phyloP scores from a whole-genome alignment of 768 basidiomycete genomes.

The Steccherinum ochraceum region DNA sequence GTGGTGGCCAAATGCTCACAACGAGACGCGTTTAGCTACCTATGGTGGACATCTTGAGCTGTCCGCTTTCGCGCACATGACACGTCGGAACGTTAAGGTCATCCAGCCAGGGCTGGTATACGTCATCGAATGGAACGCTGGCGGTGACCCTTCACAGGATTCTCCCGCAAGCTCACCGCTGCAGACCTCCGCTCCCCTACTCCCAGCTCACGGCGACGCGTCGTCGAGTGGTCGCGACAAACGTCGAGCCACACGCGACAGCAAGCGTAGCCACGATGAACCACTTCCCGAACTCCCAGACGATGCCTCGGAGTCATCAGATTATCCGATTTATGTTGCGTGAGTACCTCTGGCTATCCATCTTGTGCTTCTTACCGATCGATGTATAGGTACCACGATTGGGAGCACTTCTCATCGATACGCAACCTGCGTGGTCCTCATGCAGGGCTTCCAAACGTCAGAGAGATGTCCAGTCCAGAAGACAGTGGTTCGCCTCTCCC shows the following conservation, averaged over 20 bases:
- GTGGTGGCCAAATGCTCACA: conserved; percentile 1
- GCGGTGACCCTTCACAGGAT: conserved; percentile 30
- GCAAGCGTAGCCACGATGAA: conserved; percentile 22
- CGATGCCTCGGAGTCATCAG: conserved; percentile 10
- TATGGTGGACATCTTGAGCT: conserved; percentile 93
- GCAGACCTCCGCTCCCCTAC: conserved; percentile 18
- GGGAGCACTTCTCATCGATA: conserved; percentile 95
- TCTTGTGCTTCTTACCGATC: conserved; percentile 10
- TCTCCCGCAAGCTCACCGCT: conserved; percentile 15
- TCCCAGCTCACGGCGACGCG: conserved; percentile 20
- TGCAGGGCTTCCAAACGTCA: conserved; percentile 60
- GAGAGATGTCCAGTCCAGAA: conserved; percentile 37
- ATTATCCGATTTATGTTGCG: conserved; percentile 73
- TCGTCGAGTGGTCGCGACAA: conserved; percentile 36
- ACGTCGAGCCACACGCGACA: conserved; percentile 36
- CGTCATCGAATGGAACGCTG: conserved; percentile 77
- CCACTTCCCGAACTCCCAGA: conserved; percentile 18
- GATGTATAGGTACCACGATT: conserved; percentile 71
- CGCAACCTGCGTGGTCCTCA: conserved; percentile 84
- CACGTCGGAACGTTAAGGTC: conserved; percentile 77
- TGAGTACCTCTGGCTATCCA: conserved; percentile 36
- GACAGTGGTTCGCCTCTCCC: conserved; percentile 22
- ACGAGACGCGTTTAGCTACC: too few relatives aligned
- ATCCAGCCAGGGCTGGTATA: conserved; percentile 89
- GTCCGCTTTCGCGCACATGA: conserved; percentile 85